phyloP scores from a whole-genome alignment of 2,329 filamentous ascomycete genomes.

The Ophiostoma novo-ulmi region DNA sequence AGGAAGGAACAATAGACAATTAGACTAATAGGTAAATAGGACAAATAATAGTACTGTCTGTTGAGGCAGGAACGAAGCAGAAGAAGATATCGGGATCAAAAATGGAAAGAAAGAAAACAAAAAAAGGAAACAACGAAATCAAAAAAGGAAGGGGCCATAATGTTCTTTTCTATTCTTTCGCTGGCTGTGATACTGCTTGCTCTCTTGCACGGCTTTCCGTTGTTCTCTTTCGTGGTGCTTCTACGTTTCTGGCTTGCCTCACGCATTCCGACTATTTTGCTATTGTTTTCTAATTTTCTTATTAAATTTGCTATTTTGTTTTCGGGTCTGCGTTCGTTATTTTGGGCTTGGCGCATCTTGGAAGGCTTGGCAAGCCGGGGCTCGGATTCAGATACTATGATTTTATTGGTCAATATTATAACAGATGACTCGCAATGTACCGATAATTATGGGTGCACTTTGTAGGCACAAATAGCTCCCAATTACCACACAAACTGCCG shows the following conservation, averaged over 20 bases:
- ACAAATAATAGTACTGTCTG: neutral
- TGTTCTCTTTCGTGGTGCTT: slow-evolving; percentile 17
- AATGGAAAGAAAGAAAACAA: neutral
- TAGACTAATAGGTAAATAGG: neutral
- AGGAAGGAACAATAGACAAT: neutral
- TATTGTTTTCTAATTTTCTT: slow-evolving; percentile 7
- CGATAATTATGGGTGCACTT: neutral
- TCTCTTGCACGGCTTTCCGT: slow-evolving; percentile 11
- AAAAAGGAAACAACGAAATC: neutral
- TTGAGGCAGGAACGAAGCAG: neutral
- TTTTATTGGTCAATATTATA: slow-evolving; percentile 21
- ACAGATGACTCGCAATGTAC: slow-evolving; percentile 10
- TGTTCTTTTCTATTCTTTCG: slow-evolving; percentile 22
- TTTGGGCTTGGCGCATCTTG: slow-evolving; percentile 25
- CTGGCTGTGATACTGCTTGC: slow-evolving; percentile 10
- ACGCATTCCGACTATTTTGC: slow-evolving; percentile 11
- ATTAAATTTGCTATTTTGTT: slow-evolving; percentile 18
- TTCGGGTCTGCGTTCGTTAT: slow-evolving; percentile 17
- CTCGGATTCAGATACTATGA: neutral
- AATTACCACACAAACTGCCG: neutral
- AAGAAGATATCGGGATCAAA: neutral
- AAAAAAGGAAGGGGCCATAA: slow-evolving; percentile 16
- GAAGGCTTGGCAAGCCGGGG: slow-evolving; percentile 27
- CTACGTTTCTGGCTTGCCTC: slow-evolving; percentile 12
- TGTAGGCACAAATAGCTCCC: neutral